These are phyloP conservation scores for Acer campestre DNA, from an alignment of 345 rosid species.

Conservation along the genomic window DNA sequence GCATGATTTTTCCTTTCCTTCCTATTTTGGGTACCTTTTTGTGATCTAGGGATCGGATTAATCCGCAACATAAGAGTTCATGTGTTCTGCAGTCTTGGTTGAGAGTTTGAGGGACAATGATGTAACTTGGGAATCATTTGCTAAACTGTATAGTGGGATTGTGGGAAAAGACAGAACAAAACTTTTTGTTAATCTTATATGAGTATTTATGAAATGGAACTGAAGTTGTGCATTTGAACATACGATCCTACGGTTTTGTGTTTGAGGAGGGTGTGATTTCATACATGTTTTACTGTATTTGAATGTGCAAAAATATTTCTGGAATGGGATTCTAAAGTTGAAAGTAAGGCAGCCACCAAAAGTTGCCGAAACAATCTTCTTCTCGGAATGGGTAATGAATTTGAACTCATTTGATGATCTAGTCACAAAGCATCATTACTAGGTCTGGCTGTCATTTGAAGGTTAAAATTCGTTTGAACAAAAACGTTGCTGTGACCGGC, in stretches of 20 bases:
- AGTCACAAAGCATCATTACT: too few species aligned
- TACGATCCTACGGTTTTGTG: background rate
- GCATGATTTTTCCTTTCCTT: slow-evolving; percentile 18
- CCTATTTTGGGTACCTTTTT: slow-evolving; percentile 13
- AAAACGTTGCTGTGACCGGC: too few species aligned
- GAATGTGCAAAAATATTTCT: background rate
- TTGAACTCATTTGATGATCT: too few species aligned
- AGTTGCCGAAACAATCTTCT: too few species aligned
- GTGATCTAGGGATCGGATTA: slow-evolving; percentile 2
- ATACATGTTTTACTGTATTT: background rate
- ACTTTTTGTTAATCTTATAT: slow-evolving; percentile 1
- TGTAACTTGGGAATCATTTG: slow-evolving; percentile 23
- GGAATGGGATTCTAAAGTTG: too few species aligned
- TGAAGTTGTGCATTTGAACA: background rate
- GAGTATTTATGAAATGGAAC: slow-evolving; percentile 14
- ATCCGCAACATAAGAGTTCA: slow-evolving; percentile 14
- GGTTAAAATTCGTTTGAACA: too few species aligned
- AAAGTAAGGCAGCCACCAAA: too few species aligned
- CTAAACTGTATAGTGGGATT: slow-evolving; percentile 33
- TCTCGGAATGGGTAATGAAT: too few species aligned
- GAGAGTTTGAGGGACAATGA: slow-evolving; percentile 21
- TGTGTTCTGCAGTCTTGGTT: slow-evolving; percentile 10
- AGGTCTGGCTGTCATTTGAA: too few species aligned
- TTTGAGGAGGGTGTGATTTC: background rate
- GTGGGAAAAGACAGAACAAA: background rate